Conservation (phyloP, 768 basidiomycete species). For the Leccinum barrowsii region DNA sequence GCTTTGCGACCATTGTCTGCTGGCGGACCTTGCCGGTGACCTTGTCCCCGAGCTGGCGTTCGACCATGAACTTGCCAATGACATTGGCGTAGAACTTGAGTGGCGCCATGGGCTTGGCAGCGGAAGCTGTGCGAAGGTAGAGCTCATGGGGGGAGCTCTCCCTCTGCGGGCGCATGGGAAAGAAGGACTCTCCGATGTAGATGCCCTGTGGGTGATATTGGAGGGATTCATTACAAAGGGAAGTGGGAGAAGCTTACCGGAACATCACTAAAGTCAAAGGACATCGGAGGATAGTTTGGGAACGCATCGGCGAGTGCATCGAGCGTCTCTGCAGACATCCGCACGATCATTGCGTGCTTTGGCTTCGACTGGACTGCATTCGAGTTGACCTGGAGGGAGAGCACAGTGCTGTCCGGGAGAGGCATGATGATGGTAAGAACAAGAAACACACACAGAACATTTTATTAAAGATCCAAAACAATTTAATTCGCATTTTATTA, state of each 20-base stretch:
- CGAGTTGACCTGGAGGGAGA: conserved; percentile 58
- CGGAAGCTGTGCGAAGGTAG: conserved; percentile 61
- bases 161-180: conserved; percentile 49
- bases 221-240: neutral
- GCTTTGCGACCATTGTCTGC: conserved; percentile 44
- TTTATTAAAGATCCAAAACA: neutral
- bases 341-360: conserved; percentile 73
- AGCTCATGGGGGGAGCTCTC: conserved; percentile 67
- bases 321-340: conserved; percentile 69
- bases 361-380: conserved; percentile 53
- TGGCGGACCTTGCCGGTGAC: conserved; percentile 44
- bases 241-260: conserved; percentile 42
- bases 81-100: conserved; percentile 74
- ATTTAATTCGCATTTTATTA: neutral
- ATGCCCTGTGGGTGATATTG: conserved; percentile 46
- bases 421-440: conserved; percentile 47
- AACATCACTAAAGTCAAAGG: conserved; percentile 59
- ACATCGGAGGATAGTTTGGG: conserved; percentile 43
- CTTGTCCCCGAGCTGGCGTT: conserved; percentile 51
- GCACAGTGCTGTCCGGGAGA: conserved; percentile 50
- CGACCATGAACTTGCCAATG: conserved; percentile 67
- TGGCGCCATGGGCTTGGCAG: conserved; percentile 56
- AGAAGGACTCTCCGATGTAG: conserved; percentile 62
- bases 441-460: too few relatives aligned
- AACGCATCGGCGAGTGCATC: conserved; percentile 54